Conservation (phyloP, 257 asterid genomes). For the Scutellaria barbata region DNA sequence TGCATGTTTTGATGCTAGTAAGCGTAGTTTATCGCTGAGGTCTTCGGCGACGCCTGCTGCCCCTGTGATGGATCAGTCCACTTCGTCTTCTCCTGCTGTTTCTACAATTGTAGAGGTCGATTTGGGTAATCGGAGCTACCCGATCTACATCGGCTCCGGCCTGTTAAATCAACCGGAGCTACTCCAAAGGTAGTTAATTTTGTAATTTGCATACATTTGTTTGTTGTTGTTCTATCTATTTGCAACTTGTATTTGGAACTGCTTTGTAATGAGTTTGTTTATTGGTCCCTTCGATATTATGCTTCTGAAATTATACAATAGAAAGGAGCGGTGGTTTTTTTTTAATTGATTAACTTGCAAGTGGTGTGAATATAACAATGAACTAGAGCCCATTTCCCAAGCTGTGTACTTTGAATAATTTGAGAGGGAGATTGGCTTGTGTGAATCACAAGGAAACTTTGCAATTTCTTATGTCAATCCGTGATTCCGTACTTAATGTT, state of each 20-base stretch:
- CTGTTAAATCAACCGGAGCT: conserved; percentile 80
- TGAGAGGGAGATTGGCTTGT: neutral
- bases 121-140: conserved; percentile 97
- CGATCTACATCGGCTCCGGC: conserved; percentile 95
- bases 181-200: conserved; percentile 67
- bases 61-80: conserved; percentile 67
- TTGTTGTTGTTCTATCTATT: neutral
- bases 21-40: conserved; percentile 39
- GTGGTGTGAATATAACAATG: neutral
- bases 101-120: conserved; percentile 81
- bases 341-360: conserved; percentile 15
- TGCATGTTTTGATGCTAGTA: conserved; percentile 31
- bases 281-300: neutral
- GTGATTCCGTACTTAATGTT: neutral
- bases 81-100: conserved; percentile 50
- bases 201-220: neutral
- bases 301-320: neutral
- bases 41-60: conserved; percentile 58
- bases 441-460: neutral
- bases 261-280: neutral
- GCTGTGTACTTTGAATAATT: neutral
- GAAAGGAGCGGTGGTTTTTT: neutral
- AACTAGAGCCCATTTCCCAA: neutral
- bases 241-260: neutral
- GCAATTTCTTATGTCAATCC: conserved; percentile 5